phyloP scores from a whole-genome alignment of 169 alveolate genomes.

The Perkinsus olseni region DNA sequence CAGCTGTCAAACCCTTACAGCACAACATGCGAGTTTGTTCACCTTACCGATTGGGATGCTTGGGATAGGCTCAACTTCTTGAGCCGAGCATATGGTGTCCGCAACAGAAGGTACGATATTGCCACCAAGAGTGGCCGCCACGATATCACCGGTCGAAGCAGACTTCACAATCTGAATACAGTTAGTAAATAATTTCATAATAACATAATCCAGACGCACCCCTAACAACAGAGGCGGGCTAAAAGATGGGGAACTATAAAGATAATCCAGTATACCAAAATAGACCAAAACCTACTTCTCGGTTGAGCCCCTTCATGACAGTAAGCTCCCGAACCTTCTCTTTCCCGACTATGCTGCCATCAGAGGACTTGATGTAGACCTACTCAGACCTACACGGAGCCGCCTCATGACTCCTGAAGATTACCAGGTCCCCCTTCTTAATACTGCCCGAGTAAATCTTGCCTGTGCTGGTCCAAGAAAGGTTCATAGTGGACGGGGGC shows the following conservation, averaged over 20 bases:
- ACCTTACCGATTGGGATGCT: conserved; percentile 64
- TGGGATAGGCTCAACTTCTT: conserved; percentile 42
- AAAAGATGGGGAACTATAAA: too few relatives aligned
- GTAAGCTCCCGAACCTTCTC: neutral
- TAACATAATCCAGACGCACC: too few relatives aligned
- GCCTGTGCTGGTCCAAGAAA: conserved; percentile 41
- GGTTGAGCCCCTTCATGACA: conserved; percentile 30
- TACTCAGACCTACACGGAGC: too few relatives aligned
- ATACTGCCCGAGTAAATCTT: conserved; percentile 57
- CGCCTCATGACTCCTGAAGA: too few relatives aligned
- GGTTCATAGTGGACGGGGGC: neutral
- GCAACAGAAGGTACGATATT: conserved; percentile 56
- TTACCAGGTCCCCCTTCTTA: conserved; percentile 43
- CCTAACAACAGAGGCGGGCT: too few relatives aligned
- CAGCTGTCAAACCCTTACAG: too few relatives aligned
- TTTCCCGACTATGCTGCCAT: neutral
- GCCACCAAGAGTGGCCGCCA: conserved; percentile 46
- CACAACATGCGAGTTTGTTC: too few relatives aligned
- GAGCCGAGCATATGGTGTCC: conserved; percentile 48
- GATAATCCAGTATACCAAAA: too few relatives aligned
- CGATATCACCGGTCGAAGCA: conserved; percentile 58
- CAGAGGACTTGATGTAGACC: neutral
- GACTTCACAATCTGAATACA: conserved; percentile 26
- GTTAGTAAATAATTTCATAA: too few relatives aligned
- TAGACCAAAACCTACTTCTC: conserved; percentile 28